Evolutionary conservation across 192 early-diverging fungal genomes (phyloP).

Genomic region (Thamnidium elegans): DNA sequence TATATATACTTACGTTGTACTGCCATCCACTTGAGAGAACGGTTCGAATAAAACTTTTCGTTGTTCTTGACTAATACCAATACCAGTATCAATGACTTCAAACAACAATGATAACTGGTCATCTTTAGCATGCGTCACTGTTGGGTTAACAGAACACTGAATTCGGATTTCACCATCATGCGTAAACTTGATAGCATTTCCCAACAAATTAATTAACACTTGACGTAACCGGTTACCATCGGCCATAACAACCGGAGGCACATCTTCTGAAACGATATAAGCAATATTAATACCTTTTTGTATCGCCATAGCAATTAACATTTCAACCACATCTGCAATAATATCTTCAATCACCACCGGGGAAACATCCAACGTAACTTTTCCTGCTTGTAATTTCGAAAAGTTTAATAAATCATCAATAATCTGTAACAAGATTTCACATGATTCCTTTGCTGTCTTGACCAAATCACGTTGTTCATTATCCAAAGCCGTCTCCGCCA

Average conservation of each 20-base stretch:
- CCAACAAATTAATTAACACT: constrained; percentile 69
- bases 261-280: constrained; percentile 52
- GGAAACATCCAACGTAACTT: constrained; percentile 43
- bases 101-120: constrained; percentile 34
- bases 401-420: constrained; percentile 52
- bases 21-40: constrained; percentile 65
- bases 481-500: constrained; percentile 42
- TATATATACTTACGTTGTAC: constrained; percentile 52
- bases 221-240: constrained; percentile 69
- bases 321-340: constrained; percentile 50
- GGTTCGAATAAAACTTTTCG: constrained; percentile 54
- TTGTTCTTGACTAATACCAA: constrained; percentile 50
- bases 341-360: constrained; percentile 44
- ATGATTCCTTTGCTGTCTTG: constrained; percentile 48
- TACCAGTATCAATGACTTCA: constrained; percentile 51
- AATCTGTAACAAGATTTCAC: constrained; percentile 48
- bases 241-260: constrained; percentile 58
- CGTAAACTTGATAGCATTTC: constrained; percentile 75
- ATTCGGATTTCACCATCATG: constrained; percentile 54
- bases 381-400: constrained; percentile 47
- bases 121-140: constrained; percentile 3
- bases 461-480: constrained; percentile 51
- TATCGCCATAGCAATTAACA: constrained; percentile 60
- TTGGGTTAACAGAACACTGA: constrained; percentile 38
- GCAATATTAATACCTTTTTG: constrained; percentile 59